Base-by-base conservation (phyloP, 164 flowering plant genomes). In the Stephania yunnanensis region DNA sequence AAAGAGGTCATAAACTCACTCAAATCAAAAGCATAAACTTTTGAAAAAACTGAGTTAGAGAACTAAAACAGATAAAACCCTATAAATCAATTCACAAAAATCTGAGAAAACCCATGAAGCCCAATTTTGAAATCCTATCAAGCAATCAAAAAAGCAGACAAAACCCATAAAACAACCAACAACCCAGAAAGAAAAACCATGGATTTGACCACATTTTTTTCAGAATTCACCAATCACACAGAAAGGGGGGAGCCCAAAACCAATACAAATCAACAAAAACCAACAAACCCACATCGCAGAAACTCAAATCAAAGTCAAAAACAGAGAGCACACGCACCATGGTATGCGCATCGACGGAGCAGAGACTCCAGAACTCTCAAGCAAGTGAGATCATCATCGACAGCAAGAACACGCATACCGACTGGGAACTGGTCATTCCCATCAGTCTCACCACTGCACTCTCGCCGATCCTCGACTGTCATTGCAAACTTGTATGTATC, bases 361-460 rank as follows among this genome's bases (percentile, higher is more conserved):
- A 90, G 77, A 77, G 81, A 71, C 55, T 85, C 88, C 66, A 90
- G 73, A 71, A 88, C 36, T 52, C 52, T 71, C 66, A 89, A 81
- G 73, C 93, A 89, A 78, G 86, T 86, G 10, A 85, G 88, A 69
- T 89, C 87, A 73, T 88, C 93, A 68, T 89, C 93, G 55, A 90
- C 90, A 53, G 91, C 91, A 48, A 90, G 81, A 45, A 90, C 87
- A 30, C 90, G 82, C 93, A 88, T 83, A 11, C 91, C 93, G 53
- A 83, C 73, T 0, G 90, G 91, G 77, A 88, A 88, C 80, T 78
- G 84, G 75, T 84, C 86, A 15, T 17, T 19, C 66, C 66, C 66
- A 61, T 80, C 87, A 36, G 82, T 85, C 58, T 82, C 80, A 61
- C 78, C 44, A 3, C 5, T 2, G 71, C 48, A 48, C 46, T 53